Percentiles rank a stretch among this genome's conserved stretches.
Conservation (phyloP, 306 rosid genomes). For the Lathyrus sativus region DNA sequence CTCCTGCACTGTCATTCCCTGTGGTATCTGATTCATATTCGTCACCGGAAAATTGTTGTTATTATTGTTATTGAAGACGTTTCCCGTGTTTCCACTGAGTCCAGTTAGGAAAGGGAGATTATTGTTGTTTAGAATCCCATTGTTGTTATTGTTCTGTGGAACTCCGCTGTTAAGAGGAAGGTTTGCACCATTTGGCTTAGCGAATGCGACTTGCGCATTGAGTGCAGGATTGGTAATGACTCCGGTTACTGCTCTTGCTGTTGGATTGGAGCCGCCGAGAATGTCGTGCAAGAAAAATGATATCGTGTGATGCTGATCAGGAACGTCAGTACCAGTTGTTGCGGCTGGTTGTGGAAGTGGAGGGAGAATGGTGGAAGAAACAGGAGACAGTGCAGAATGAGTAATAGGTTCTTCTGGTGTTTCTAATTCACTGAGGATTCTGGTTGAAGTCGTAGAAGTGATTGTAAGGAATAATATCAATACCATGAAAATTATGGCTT, state of each 20-base stretch:
- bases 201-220: conserved; percentile 78
- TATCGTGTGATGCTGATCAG: conserved; percentile 48
- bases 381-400: conserved; percentile 34
- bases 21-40: conserved; percentile 53
- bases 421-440: conserved; percentile 48
- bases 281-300: conserved; percentile 83
- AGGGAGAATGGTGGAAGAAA: conserved; percentile 37
- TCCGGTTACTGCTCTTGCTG: conserved; percentile 76
- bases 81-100: conserved; percentile 58
- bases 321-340: conserved; percentile 22
- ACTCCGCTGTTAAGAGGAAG: conserved; percentile 58
- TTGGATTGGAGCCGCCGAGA: conserved; percentile 77
- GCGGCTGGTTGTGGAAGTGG: conserved; percentile 36
- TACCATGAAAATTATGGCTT: conserved; percentile 34
- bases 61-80: conserved; percentile 54
- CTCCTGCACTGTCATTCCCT: conserved; percentile 62
- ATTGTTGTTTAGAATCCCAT: conserved; percentile 72
- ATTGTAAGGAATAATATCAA: conserved; percentile 42
- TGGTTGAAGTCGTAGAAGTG: conserved; percentile 37
- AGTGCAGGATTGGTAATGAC: conserved; percentile 72
- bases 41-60: conserved; percentile 49
- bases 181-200: conserved; percentile 88
- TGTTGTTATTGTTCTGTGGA: conserved; percentile 68
- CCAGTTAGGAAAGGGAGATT: conserved; percentile 88
- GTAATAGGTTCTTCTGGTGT: conserved; percentile 30